Evolutionary conservation across 225 moss, liverwort and hornwort genomes (phyloP).

Genomic region (Lunularia cruciata): DNA sequence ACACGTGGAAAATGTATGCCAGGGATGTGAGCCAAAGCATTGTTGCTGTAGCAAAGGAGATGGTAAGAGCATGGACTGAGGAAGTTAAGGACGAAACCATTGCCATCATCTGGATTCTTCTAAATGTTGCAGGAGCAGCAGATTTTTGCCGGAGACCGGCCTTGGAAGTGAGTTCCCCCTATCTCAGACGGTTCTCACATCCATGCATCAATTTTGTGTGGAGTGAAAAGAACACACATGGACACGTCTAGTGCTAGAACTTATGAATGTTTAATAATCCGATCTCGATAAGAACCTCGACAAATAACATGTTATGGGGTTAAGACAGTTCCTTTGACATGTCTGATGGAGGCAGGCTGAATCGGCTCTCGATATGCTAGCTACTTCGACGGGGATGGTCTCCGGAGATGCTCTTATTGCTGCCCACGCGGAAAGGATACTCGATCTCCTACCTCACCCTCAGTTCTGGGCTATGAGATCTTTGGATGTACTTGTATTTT

Average conservation of each 20-base stretch:
- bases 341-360: constrained; percentile 49
- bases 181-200: too few species aligned
- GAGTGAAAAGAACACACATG: too few species aligned
- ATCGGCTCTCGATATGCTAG: constrained; percentile 52
- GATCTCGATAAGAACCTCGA: neutral
- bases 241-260: too few species aligned
- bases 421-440: constrained; percentile 49
- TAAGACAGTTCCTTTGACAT: neutral
- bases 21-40: constrained; percentile 84
- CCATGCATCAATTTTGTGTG: too few species aligned
- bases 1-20: constrained; percentile 4
- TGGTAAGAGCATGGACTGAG: constrained; percentile 68
- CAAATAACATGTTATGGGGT: neutral
- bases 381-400: constrained; percentile 40
- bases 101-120: constrained; percentile 70
- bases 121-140: constrained; percentile 69
- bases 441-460: constrained; percentile 82
- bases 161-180: constrained; percentile 41
- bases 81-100: constrained; percentile 65
- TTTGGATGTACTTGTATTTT: constrained; percentile 71
- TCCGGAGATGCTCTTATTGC: constrained; percentile 50
- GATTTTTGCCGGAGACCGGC: constrained; percentile 74
- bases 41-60: constrained; percentile 55
- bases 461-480: constrained; percentile 80
- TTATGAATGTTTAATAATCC: neutral